A percentile compares a stretch with the other conserved stretches of the same genome.
Evolutionary conservation across 1,284 basidiomycete species (phyloP).

Genomic region (Ustilago vetiveriae): DNA sequence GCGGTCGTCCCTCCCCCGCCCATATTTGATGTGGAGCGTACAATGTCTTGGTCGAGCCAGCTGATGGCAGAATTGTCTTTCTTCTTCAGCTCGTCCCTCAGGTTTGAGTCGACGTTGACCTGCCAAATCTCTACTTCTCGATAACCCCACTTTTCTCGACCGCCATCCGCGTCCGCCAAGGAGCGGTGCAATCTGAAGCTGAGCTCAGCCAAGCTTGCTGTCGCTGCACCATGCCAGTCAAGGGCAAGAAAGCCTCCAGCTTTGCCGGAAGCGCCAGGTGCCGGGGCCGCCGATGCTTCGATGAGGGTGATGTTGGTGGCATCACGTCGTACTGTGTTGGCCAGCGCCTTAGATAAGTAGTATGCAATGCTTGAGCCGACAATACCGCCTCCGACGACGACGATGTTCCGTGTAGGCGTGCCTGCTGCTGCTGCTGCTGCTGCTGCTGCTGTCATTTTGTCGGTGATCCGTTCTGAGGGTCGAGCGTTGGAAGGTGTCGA

Average conservation of each 20-base stretch:
- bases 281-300: slow-evolving; percentile 76
- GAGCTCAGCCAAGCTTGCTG: slow-evolving; percentile 74
- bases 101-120: slow-evolving; percentile 49
- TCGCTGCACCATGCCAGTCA: slow-evolving; percentile 73
- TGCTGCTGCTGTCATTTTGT: no score
- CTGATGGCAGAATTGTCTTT: slow-evolving; percentile 40
- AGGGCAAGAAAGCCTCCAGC: slow-evolving; percentile 89
- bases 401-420: slow-evolving; percentile 46
- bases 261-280: slow-evolving; percentile 81
- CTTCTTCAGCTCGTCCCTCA: slow-evolving; percentile 30
- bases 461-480: no score
- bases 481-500: background rate
- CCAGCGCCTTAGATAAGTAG: slow-evolving; percentile 71
- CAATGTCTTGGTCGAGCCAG: slow-evolving; percentile 66
- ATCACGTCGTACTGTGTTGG: slow-evolving; percentile 6
- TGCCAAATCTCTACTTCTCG: slow-evolving; percentile 72
- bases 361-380: slow-evolving; percentile 86
- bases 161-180: slow-evolving; percentile 78
- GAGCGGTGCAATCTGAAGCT: slow-evolving; percentile 82
- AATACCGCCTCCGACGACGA: slow-evolving; percentile 72
- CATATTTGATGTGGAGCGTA: slow-evolving; percentile 60
- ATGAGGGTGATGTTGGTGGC: slow-evolving; percentile 71
- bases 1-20: slow-evolving; percentile 73
- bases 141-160: slow-evolving; percentile 83
- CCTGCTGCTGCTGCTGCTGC: no score